Conservation (phyloP, 306 rosid species). For the Arachis stenosperma region DNA sequence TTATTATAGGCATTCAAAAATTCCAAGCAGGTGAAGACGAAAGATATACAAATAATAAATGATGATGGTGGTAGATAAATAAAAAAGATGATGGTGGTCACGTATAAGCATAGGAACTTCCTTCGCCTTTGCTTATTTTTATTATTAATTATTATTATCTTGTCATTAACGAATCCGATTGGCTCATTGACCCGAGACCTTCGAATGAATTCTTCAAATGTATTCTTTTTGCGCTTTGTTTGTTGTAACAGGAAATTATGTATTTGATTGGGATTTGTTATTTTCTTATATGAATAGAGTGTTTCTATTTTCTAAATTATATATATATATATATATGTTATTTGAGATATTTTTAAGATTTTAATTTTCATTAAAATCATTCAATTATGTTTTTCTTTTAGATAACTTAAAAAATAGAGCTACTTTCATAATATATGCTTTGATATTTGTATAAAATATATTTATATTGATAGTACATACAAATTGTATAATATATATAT, state of each 20-base stretch:
- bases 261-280: neutral
- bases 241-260: neutral
- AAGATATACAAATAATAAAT: neutral
- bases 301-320: no score
- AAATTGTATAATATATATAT: no score
- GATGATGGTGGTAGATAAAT: no score
- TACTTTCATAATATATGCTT: no score
- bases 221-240: conserved; percentile 7
- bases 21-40: neutral
- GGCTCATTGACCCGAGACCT: conserved; percentile 35
- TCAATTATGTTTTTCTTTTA: no score
- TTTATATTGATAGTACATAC: no score
- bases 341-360: no score
- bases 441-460: no score
- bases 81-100: neutral
- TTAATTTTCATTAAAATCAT: no score
- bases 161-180: conserved; percentile 11
- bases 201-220: neutral
- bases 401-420: no score
- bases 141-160: neutral
- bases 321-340: no score
- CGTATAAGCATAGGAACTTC: conserved; percentile 12
- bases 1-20: neutral
- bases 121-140: conserved; percentile 5
- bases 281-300: neutral